Conservation (phyloP, 306 rosid species). For the Inga leiocalycina region DNA sequence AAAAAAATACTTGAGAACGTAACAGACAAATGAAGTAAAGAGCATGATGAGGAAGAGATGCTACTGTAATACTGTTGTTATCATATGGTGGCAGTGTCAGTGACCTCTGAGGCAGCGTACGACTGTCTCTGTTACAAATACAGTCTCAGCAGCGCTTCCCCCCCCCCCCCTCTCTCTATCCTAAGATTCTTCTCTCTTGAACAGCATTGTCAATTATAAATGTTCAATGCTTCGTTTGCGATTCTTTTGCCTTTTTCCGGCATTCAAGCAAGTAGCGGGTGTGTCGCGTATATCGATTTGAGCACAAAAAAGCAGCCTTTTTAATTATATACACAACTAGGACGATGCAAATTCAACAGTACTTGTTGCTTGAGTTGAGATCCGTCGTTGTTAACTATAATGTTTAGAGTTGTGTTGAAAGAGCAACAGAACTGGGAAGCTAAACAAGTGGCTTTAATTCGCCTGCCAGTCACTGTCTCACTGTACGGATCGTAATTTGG, state of each 20-base stretch:
- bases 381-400: constrained; percentile 30
- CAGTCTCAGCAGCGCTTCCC: neutral
- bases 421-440: constrained; percentile 28
- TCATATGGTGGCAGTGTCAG: constrained; percentile 1
- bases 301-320: neutral
- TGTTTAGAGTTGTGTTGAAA: constrained; percentile 33
- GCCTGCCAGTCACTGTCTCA: constrained; percentile 40
- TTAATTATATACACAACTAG: neutral
- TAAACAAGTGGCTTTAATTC: constrained; percentile 35
- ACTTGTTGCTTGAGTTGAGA: neutral
- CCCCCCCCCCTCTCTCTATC: too few relatives aligned
- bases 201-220: too few relatives aligned
- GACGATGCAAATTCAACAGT: constrained; percentile 8
- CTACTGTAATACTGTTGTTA: neutral
- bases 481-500: constrained; percentile 40
- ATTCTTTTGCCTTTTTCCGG: neutral
- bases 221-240: neutral
- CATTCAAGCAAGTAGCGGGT: neutral
- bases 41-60: neutral
- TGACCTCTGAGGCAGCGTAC: neutral
- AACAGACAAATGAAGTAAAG: neutral
- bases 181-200: too few relatives aligned
- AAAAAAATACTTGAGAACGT: neutral
- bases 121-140: neutral
- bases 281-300: constrained; percentile 11